phyloP scores from a whole-genome alignment of 2,329 filamentous ascomycete genomes.

The Gaeumannomyces sp. region DNA sequence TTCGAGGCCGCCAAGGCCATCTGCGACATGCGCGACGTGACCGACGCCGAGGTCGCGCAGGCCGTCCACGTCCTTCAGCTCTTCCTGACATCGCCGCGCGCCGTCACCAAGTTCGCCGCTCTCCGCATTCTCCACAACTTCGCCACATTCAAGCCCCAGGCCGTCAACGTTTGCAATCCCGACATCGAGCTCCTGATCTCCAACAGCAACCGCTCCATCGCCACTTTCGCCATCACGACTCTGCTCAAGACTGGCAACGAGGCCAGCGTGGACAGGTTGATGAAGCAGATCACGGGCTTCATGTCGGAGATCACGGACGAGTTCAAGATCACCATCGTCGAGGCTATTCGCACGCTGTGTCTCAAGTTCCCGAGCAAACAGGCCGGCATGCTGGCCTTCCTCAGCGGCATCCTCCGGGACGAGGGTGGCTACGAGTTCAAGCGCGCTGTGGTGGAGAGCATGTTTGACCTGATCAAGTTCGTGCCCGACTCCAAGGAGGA shows the following conservation, averaged over 20 bases:
- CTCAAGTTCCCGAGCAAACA: slow-evolving; percentile 98
- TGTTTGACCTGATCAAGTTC: slow-evolving; percentile 99
- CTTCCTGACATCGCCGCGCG: slow-evolving; percentile 90
- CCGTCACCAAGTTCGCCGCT: slow-evolving; percentile 95
- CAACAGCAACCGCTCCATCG: slow-evolving; percentile 94
- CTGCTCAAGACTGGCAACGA: slow-evolving; percentile 98
- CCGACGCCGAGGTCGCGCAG: slow-evolving; percentile 83
- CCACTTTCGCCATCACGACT: slow-evolving; percentile 96
- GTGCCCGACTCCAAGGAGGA: slow-evolving; percentile 80
- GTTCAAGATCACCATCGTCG: slow-evolving; percentile 99
- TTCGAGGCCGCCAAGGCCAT: slow-evolving; percentile 98
- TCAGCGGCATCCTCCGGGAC: slow-evolving; percentile 92
- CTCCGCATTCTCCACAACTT: slow-evolving; percentile 96
- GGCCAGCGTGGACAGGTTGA: slow-evolving; percentile 89
- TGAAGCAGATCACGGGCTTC: slow-evolving; percentile 98
- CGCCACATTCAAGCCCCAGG: slow-evolving; percentile 90
- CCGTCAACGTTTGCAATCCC: slow-evolving; percentile 89
- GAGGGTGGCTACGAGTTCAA: slow-evolving; percentile 99
- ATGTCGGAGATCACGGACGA: slow-evolving; percentile 99
- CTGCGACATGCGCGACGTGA: slow-evolving; percentile 88
- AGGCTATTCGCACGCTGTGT: slow-evolving; percentile 92
- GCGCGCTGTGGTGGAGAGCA: slow-evolving; percentile 93
- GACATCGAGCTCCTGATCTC: slow-evolving; percentile 97
- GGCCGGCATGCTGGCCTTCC: slow-evolving; percentile 93
- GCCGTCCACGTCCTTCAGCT: slow-evolving; percentile 93